A percentile compares a stretch with the other conserved stretches of the same genome.
phyloP scores from a whole-genome alignment of 192 early-diverging fungal species.

The Mortierella antarctica region DNA sequence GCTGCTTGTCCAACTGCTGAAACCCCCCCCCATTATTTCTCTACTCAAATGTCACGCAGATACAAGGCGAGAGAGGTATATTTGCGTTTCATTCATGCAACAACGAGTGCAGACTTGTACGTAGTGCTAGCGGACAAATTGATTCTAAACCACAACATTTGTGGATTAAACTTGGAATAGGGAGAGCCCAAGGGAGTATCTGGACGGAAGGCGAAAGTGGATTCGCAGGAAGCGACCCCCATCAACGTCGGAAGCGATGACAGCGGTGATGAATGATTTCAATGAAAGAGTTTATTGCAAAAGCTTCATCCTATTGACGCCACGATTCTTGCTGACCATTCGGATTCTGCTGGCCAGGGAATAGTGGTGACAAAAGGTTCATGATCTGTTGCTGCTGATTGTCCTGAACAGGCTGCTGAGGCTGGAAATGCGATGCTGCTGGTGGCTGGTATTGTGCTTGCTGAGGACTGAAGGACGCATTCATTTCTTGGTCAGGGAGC shows the following conservation, averaged over 20 bases:
- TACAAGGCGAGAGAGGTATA: conserved; percentile 20
- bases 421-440: conserved; percentile 1
- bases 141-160: too few relatives aligned
- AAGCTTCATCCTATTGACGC: conserved; percentile 15
- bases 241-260: neutral
- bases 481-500: neutral
- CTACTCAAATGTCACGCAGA: conserved; percentile 5
- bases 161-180: too few relatives aligned
- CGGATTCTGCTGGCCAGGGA: conserved; percentile 16
- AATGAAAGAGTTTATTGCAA: neutral
- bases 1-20: neutral
- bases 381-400: conserved; percentile 17
- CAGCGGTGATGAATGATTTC: neutral
- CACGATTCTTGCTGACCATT: neutral
- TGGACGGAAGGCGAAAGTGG: conserved; percentile 15
- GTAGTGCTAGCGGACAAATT: too few relatives aligned
- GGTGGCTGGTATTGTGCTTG: conserved; percentile 21
- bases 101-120: too few relatives aligned
- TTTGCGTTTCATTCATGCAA: too few relatives aligned
- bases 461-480: conserved; percentile 15
- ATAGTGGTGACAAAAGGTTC: conserved; percentile 33
- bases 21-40: neutral
- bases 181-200: conserved; percentile 1
- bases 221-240: neutral
- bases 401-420: conserved; percentile 14